Conservation (phyloP, 1,284 basidiomycete species). For the Cryptococcus neoformans region DNA sequence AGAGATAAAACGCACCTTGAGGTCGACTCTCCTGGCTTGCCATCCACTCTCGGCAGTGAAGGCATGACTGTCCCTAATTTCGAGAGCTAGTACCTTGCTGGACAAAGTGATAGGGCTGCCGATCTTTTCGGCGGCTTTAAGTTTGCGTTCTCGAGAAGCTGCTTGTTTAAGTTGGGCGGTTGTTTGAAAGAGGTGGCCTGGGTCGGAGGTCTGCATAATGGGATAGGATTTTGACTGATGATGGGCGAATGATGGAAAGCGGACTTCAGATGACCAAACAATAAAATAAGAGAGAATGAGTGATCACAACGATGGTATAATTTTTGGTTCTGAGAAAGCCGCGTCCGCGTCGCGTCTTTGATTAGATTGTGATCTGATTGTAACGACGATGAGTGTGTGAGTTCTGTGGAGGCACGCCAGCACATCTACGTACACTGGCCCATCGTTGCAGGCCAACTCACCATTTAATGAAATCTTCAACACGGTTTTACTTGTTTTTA, state of each 20-base stretch:
- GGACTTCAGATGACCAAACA: too few species aligned
- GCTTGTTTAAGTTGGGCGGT: conserved; percentile 69
- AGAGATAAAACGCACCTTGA: conserved; percentile 59
- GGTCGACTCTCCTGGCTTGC: conserved; percentile 65
- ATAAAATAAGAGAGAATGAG: too few species aligned
- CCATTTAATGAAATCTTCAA: too few species aligned
- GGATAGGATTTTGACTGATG: not conserved
- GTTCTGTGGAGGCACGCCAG: too few species aligned
- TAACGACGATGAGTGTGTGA: too few species aligned
- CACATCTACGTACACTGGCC: too few species aligned
- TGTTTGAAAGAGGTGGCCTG: conserved; percentile 60
- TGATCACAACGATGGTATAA: too few species aligned
- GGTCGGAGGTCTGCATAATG: conserved; percentile 51
- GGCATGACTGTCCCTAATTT: conserved; percentile 61
- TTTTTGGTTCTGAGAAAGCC: too few species aligned
- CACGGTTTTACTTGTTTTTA: too few species aligned
- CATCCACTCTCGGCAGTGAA: conserved; percentile 86
- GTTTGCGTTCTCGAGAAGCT: conserved; percentile 65
- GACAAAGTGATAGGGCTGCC: conserved; percentile 72
- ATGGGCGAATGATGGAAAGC: not conserved
- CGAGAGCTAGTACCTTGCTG: conserved; percentile 69
- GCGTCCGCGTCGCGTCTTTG: too few species aligned
- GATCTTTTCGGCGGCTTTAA: conserved; percentile 64
- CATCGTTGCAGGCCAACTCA: too few species aligned
- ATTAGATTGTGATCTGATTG: too few species aligned